Percentiles rank a stretch among this genome's conserved stretches.
phyloP scores from a whole-genome alignment of 441 rosid genomes.

The Omphalea diandra region DNA sequence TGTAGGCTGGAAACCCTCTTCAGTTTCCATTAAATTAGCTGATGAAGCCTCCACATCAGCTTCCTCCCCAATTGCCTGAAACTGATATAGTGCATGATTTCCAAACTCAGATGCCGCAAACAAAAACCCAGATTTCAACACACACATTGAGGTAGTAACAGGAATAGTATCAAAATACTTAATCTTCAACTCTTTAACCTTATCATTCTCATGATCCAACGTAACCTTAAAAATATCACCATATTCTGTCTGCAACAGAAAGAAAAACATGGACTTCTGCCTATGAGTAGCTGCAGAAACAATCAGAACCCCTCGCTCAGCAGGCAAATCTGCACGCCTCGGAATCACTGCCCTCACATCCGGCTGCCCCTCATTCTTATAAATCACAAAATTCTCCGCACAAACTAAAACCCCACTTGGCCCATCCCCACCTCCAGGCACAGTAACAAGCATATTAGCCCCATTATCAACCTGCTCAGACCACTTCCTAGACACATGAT shows the following conservation, averaged over 20 bases:
- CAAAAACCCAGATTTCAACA: constrained; percentile 79
- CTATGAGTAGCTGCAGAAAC: constrained; percentile 87
- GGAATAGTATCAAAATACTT: constrained; percentile 95
- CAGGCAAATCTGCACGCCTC: constrained; percentile 85
- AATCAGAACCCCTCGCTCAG: constrained; percentile 83
- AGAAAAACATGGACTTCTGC: constrained; percentile 91
- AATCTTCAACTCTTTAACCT: constrained; percentile 78
- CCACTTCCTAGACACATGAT: constrained; percentile 97
- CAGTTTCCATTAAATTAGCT: constrained; percentile 84
- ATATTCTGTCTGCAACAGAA: constrained; percentile 90
- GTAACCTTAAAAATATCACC: constrained; percentile 94
- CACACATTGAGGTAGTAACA: constrained; percentile 80
- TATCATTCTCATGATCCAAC: constrained; percentile 64
- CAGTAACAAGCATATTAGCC: constrained; percentile 91
- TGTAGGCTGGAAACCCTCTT: constrained; percentile 91
- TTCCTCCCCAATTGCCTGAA: constrained; percentile 84
- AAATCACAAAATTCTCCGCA: constrained; percentile 94
- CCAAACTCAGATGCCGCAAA: constrained; percentile 96
- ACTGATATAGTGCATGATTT: constrained; percentile 90
- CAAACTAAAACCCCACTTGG: constrained; percentile 96
- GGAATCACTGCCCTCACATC: constrained; percentile 95
- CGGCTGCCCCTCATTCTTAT: constrained; percentile 87
- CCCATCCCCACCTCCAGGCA: constrained; percentile 97
- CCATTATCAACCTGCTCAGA: constrained; percentile 90
- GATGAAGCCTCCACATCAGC: constrained; percentile 92